phyloP scores from a whole-genome alignment of 345 rosid genomes.

The Mercurialis annua region DNA sequence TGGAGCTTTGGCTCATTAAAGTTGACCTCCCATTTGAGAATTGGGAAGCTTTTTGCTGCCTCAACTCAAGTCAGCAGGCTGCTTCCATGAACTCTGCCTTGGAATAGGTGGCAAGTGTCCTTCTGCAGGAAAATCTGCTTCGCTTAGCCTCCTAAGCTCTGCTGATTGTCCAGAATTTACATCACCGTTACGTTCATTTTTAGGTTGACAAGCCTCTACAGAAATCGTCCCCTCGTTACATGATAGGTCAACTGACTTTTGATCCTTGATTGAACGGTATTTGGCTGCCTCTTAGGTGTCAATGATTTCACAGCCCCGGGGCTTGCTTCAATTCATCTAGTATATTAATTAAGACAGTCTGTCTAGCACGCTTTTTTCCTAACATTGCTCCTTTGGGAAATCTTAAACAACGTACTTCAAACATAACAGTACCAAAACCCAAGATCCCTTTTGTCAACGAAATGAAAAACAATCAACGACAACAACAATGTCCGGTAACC shows the following conservation, averaged over 20 bases:
- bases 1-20: constrained; percentile 47
- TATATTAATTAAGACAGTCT: constrained; percentile 84
- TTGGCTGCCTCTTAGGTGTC: constrained; percentile 76
- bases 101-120: constrained; percentile 45
- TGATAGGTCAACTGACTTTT: constrained; percentile 52
- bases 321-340: constrained; percentile 97
- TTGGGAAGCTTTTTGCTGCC: constrained; percentile 48
- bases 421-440: no score
- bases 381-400: constrained; percentile 94
- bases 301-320: constrained; percentile 60
- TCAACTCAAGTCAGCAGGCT: constrained; percentile 51
- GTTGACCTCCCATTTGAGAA: constrained; percentile 56
- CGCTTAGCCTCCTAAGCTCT: constrained; percentile 62
- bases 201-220: constrained; percentile 49
- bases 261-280: constrained; percentile 51
- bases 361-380: constrained; percentile 93
- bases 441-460: no score
- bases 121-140: constrained; percentile 54
- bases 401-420: constrained; percentile 86
- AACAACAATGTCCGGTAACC: no score
- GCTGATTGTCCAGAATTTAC: constrained; percentile 39
- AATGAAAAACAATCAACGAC: no score
- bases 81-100: constrained; percentile 86
- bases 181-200: constrained; percentile 69
- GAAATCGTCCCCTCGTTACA: constrained; percentile 47